Base-by-base conservation (phyloP, 208 protist genomes). In the Wallacemonas sp. region DNA sequence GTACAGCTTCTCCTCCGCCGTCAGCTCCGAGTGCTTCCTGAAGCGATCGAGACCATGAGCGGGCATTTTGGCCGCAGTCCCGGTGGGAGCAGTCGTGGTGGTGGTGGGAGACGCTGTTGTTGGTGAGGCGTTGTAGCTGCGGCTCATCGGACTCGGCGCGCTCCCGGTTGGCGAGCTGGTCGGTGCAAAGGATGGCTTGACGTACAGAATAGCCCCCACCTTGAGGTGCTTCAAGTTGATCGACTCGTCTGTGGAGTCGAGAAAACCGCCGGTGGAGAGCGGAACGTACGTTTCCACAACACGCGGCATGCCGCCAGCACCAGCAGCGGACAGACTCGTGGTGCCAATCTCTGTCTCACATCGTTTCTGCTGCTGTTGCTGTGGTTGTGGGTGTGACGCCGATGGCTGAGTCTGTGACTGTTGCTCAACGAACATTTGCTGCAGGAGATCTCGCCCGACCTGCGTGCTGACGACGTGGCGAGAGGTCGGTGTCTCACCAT, bases 201-300 rank as follows among this genome's bases (percentile, higher is more conserved):
- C 14, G 32, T 26, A 61, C 43, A 87, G 26, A 27, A 87, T 65
- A 16, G 83, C 81, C 24, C 78, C 82, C 9, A 78, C 62, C 23
- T 74, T 81, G 29, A 80, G 68, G 36, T 64, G 47, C 29, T 41
- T 41, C 16, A 76, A 46, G 43, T 79, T 56, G 49, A 68, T 68
- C 0, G 52, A 27, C 34, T 80, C 81, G 8, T 76, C 57, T 19
- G 76, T 61, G 3, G 74, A 81, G 55, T 81, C 72, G 62, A 95
- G 76, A 65, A 95, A 95, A 30, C 89, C 86, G 30, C 86, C 86
- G 1, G 79, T 82, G 54, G 82, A 89, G 26, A 95, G 70, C 16
- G 89, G 89, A n/a, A 73, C 72, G 65, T 95, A 95, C 11, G 73
- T 61, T 66, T 89, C 79, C 27, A 91, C 89, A 24, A 58, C 52